Evolutionary conservation across 371 early-diverging fungal genomes (phyloP), one percentile per base, ranked within the genome.

Genomic region (Rhizopus sp.): DNA sequence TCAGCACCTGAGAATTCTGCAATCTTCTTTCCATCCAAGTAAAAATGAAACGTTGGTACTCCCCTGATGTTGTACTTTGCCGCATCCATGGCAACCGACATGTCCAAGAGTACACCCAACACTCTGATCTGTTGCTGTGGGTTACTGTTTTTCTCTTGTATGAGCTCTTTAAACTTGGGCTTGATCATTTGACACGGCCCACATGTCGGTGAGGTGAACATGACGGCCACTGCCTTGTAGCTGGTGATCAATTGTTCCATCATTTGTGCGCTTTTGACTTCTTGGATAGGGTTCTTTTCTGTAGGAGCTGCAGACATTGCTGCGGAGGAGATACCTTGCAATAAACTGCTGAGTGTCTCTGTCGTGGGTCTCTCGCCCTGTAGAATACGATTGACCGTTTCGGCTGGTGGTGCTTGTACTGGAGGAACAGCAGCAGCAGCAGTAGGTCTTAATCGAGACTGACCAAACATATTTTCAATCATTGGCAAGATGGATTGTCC

Each of bases 391-490:
- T 46, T 9, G 23, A 59, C 33, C 33, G 54, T 50, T 35, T 54
- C 51, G n/a, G 61, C 40, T 29, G 54, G 55, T 0, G 56, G 15
- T 10, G 55, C 33, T 34, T 35, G 44, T 8, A 46, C 30, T 7
- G 41, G 31, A 17, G 65, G 55, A 9, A 63, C 40, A 13, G 66
- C 48, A 31, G 68, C 8, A 15, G 58, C 50, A 57, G 15, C 31
- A 38, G 17, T 45, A 32, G 16, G 55, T 54, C 50, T 55, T 34
- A 63, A 48, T 50, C 58, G 60, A 33, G 74, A 72, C 56, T 85
- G 85, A 4, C 89, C 88, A 78, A 90, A 93, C 86, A 92, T 89
- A 48, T 59, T 60, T 49, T 91, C 89, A 48, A 94, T 90, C 81
- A 90, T 85, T 3, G 94, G 93, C 30, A 85, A 77, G 45, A 93